These are phyloP conservation scores for Sarocladium strictum DNA, from an alignment of 2,329 filamentous ascomycete species.

Conservation along the genomic window DNA sequence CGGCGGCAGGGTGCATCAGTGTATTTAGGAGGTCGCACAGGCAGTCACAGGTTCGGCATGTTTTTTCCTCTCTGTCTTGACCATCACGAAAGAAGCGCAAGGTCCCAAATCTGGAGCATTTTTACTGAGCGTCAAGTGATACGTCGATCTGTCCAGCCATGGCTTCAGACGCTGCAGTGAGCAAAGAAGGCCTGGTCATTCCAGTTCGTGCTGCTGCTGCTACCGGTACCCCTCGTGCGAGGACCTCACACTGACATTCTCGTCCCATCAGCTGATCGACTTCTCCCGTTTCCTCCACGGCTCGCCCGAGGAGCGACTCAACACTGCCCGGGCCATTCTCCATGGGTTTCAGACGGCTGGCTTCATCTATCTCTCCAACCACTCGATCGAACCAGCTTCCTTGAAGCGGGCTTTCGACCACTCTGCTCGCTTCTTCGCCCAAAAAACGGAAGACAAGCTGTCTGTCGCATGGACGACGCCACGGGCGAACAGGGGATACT, in stretches of 20 bases:
- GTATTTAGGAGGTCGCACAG: too few relatives aligned
- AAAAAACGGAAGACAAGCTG: conserved; percentile 57
- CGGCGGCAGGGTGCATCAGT: too few relatives aligned
- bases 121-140: background rate
- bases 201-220: conserved; percentile 38
- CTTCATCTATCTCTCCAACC: conserved; percentile 83
- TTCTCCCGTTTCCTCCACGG: conserved; percentile 68
- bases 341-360: conserved; percentile 78
- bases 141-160: background rate
- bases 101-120: too few relatives aligned
- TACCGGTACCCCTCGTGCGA: background rate
- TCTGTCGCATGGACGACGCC: conserved; percentile 65
- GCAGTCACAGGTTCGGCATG: too few relatives aligned
- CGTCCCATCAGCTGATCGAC: conserved; percentile 53
- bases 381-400: conserved; percentile 58
- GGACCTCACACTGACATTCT: conserved; percentile 19
- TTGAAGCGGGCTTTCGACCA: conserved; percentile 58
- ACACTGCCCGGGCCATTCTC: conserved; percentile 67
- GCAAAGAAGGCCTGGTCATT: conserved; percentile 47
- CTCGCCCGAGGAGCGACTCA: conserved; percentile 50
- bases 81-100: too few relatives aligned
- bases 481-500: conserved; percentile 69
- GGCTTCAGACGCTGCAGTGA: conserved; percentile 33
- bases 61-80: too few relatives aligned
- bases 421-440: conserved; percentile 66